phyloP scores from a whole-genome alignment of 352 stramenopile genomes.

The Globisporangium polare region DNA sequence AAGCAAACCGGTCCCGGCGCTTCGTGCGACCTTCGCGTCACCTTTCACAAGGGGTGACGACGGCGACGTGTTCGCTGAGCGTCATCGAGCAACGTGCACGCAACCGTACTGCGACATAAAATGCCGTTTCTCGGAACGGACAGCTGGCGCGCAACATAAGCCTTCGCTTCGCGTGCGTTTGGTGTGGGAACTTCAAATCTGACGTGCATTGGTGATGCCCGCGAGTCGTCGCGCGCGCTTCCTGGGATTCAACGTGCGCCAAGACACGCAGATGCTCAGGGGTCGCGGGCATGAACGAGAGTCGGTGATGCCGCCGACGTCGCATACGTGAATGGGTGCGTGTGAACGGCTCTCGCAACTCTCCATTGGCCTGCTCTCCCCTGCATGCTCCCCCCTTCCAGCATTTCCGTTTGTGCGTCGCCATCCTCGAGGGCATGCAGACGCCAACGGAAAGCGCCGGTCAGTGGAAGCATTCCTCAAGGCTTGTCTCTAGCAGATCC shows the following conservation, averaged over 20 bases:
- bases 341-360: no score
- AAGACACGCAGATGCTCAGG: neutral
- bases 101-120: conserved; percentile 4
- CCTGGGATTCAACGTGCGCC: conserved; percentile 5
- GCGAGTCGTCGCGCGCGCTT: conserved; percentile 7
- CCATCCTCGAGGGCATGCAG: no score
- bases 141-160: no score
- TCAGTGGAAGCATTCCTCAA: no score
- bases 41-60: conserved; percentile 8
- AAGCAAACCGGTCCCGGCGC: neutral
- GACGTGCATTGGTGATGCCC: conserved; percentile 6
- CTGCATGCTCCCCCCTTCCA: no score
- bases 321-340: neutral
- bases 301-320: neutral
- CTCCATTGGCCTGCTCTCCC: no score
- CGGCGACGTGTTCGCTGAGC: conserved; percentile 13
- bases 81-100: conserved; percentile 26
- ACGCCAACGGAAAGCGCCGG: no score
- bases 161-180: neutral
- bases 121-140: neutral
- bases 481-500: no score
- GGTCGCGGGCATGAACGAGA: neutral
- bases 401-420: no score
- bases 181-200: neutral
- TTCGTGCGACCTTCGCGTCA: conserved; percentile 24